Base-by-base conservation (phyloP, 2,329 filamentous ascomycete species). In the Sclerotinia minor region DNA sequence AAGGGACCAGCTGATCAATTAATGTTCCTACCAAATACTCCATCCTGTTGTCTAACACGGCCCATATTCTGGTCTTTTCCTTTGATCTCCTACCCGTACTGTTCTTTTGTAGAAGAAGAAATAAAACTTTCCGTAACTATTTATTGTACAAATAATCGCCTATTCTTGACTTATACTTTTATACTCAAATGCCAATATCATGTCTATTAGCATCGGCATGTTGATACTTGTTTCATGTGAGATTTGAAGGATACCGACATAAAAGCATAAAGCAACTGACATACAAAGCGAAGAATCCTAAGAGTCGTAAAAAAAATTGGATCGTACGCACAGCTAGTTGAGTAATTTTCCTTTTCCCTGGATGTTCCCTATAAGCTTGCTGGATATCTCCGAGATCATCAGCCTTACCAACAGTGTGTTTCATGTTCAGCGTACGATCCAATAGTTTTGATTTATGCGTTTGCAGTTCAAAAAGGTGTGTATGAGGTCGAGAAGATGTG, bases 321-420 rank as follows among this genome's bases (percentile, higher is more conserved):
- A 45, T 24, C 26, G 17, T 9, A 59, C 21, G 26, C n/a, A n/a
- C n/a, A n/a, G 29, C 26, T 17, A 41, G 45, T 5, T 21, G 26
- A 41, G 29, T 21, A 52, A 38, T 6, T 17, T 50, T 11, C 29
- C 45, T 11, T 32, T 50, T 26, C n/a, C 47, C 38, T 63, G 45
- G 21, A 50, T 29, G 7, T 45, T 19, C 57, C 57, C 19, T 29
- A 50, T 61, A 35, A 35, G 59, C 32, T 50, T 50, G 59, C 59
- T 63, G 59, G 45, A 35, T 9, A 24, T 49, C 29, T 61, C 58
- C 58, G 44, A 35, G 44, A 61, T 63, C 32, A 61, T 63, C 32
- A 50, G 38, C 45, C 47, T 15, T 29, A 45, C 41, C 29, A 21
- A 59, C 32, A 45, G 38, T 21, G 24, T 29, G 38, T 59, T 59